Evolutionary conservation across 208 protist genomes (phyloP).

Genomic region (Balamuthia mandrillaris): DNA sequence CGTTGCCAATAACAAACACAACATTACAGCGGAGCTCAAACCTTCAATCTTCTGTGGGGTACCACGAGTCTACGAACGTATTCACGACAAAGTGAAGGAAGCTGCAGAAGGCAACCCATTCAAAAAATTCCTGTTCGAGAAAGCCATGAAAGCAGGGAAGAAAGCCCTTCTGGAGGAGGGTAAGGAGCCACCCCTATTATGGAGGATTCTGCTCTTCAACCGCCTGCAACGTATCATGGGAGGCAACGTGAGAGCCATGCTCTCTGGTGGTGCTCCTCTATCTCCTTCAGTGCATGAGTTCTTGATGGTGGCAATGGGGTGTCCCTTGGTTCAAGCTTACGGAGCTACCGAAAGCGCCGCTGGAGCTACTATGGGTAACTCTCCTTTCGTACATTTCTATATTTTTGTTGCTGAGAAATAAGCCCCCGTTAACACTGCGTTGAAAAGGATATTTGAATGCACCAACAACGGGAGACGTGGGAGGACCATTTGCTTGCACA

Average conservation of each 20-base stretch:
- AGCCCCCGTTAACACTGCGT: background rate
- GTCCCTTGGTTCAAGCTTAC: background rate
- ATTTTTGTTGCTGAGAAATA: no score
- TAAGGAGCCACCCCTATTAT: no score
- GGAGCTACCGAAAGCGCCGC: background rate
- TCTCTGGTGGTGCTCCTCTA: constrained; percentile 29
- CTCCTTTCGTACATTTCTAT: no score
- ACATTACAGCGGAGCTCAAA: no score
- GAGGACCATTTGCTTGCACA: no score
- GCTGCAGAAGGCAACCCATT: no score
- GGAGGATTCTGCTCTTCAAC: constrained; percentile 43
- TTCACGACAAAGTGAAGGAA: no score
- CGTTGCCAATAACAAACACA: no score
- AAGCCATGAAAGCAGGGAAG: no score
- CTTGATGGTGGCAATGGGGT: background rate
- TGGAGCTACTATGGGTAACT: background rate
- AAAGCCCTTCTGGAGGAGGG: no score
- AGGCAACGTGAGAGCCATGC: background rate
- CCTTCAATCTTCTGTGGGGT: constrained; percentile 20
- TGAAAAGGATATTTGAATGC: background rate
- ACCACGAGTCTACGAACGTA: constrained; percentile 25
- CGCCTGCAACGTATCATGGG: background rate
- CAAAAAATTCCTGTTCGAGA: no score
- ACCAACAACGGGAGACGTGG: no score
- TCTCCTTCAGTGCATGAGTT: background rate